Evolutionary conservation across 306 rosid genomes (phyloP), one percentile per base, ranked within the genome.

Genomic region (Ceratonia siliqua): DNA sequence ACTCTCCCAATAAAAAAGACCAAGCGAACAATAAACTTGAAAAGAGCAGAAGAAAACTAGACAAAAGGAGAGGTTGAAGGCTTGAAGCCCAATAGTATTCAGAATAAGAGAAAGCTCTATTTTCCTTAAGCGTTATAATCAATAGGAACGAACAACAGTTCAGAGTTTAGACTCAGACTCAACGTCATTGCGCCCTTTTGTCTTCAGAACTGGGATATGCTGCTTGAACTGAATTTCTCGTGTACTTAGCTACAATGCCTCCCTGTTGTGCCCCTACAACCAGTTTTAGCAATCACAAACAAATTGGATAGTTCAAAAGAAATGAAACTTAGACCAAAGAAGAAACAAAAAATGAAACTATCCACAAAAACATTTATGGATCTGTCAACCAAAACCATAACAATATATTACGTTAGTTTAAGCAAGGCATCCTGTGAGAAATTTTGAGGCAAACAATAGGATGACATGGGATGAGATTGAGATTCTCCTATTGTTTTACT

Each of bases 181-280:
- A 64, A 76, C 74, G 76, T 85, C 83, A 88, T 52, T 46, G 81
- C 74, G 82, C 89, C 86, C 79, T 85, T 87, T 85, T 91, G 74
- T 82, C 92, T 81, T 90, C 91, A 20, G 84, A 75, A 70, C 70
- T 62, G 36, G 82, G 87, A 55, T 90, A 89, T 5, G 86, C 80
- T 43, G 82, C 85, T 78, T 87, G 92, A 79, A 77, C 79, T 14
- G 73, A 75, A 86, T 85, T 90, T 79, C 91, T 89, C 22, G 76
- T 68, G 49, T 85, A 94, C 78, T 84, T 89, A 35, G 79, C 85
- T 52, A 61, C 79, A 71, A 64, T 65, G 84, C 89, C 85, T 64
- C 88, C 91, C 39, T 75, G 92, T 63, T 78, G 91, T 30, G 78
- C 88, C 77, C 94, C 98, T 94, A 79, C 79, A 35, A 82, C 33